A percentile compares a stretch with the other conserved stretches of the same genome.
Evolutionary conservation across 176 grass and related monocot species (phyloP).

Genomic region (Poa pratensis): DNA sequence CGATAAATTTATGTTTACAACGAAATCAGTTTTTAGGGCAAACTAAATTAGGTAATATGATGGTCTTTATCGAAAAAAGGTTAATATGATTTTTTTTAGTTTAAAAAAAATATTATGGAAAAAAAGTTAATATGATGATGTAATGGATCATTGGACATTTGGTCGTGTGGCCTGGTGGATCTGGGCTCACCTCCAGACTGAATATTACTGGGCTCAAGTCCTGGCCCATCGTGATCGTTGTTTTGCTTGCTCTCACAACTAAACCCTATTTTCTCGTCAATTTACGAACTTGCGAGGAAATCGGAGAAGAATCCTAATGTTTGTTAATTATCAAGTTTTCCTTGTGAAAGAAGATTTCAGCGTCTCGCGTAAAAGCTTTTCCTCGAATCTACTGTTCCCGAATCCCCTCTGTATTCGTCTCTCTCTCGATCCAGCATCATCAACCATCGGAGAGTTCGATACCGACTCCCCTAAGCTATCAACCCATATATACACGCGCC

Average conservation of each 20-base stretch:
- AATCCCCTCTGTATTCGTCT: background rate
- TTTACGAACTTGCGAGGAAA: background rate
- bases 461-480: background rate
- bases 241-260: background rate
- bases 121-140: no score
- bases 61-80: no score
- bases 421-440: background rate
- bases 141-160: no score
- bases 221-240: background rate
- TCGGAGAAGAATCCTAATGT: background rate
- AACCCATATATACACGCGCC: slow-evolving; percentile 3
- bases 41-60: no score
- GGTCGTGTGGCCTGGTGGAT: no score
- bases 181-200: no score
- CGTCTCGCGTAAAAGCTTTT: background rate
- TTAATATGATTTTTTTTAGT: no score
- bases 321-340: background rate
- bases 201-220: no score
- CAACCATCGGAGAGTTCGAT: slow-evolving; percentile 21
- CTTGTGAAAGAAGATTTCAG: background rate
- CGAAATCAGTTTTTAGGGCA: no score
- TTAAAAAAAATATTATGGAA: no score
- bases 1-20: no score
- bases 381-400: background rate
- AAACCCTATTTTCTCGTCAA: no score